Evolutionary conservation across 176 grass and related monocot genomes (phyloP), one percentile per base, ranked within the genome.

Genomic region (Typha latifolia): DNA sequence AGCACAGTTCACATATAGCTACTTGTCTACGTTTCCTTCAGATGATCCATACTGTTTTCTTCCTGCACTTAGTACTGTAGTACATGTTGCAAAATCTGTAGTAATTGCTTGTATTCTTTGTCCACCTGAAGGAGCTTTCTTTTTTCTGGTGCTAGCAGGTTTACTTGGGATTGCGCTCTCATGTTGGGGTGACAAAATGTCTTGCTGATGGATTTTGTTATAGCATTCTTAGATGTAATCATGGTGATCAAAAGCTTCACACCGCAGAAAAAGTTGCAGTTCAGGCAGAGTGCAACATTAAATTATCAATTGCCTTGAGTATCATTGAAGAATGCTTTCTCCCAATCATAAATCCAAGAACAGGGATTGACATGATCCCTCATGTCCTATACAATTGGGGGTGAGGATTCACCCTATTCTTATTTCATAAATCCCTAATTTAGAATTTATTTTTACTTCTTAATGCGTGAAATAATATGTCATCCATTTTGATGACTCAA

Each of bases 241-340:
- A 89, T 64, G 75, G 74, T 69, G 81, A 97, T 69, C 75, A 84
- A 64, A 89, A 82, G 72, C 49, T 89, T 62, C 73, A 24, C 32
- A 47, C 72, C 14, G 66, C 80, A 64, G 32, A 78, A 64, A 82
- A 79, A 24, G 84, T 89, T 79, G 78, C 88, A 71, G 66, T 89
- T 48, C 67, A 86, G 74, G 83, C 88, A 74, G 93, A 97, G 69
- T 97, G 93, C 85, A 97, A 84, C 78, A 84, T 82, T 70, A 97
- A 97, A 89, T 74, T 97, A 71, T 67, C 90, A 47, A 77, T 97
- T 75, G 85, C 80, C 3, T 84, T 90, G 79, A 92, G 66, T 48
- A 83, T 92, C 71, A 82, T 97, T 84, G 93, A 97, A 78, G 85
- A 97, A 69, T 92, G 80, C 68, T 97, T 97, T 75, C 80, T 91